Base-by-base conservation (phyloP, 208 protist genomes). In the Acanthamoeba rhysodes region DNA sequence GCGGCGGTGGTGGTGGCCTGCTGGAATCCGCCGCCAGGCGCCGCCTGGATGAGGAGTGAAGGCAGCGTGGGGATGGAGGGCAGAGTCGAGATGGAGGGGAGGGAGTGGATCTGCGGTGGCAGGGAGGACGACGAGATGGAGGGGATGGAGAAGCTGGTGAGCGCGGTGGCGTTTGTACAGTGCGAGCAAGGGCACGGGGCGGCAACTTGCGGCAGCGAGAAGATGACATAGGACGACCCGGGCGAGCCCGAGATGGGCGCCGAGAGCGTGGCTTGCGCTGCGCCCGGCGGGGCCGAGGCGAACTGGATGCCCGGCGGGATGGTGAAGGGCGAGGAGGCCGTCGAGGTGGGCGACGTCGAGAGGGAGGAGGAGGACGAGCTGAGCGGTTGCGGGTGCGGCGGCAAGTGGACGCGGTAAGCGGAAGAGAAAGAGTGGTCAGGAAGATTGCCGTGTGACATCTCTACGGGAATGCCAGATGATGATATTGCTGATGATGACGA, bases 121-220 rank as follows among this genome's bases (percentile, higher is more conserved):
- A 78, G 34, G 7, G 70, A 78, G 14, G 70, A 78, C 16, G 70
- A 78, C 70, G 70, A 78, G 12, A 78, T 78, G 32, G 70, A 78
- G 18, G 70, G 70, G 20, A 78, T 78, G 70, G 70, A 78, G 34
- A 78, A 78, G 70, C 70, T 78, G 70, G 70, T 78, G 70, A 78
- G 70, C n/a, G 70, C 70, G 18, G 70, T 78, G 18, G 70, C 70
- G 22, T 45, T 78, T 78, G 70, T 78, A 78, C 70, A 78, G 32
- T 78, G 70, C 32, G 70, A 78, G 70, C 70, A 78, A 2, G 70
- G 70, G 70, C 70, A 78, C 29, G 70, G 70, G 12, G 70, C 70
- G 20, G 70, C 70, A 14, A 78, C 70, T 78, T 78, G 70, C 4
- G 70, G 70, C 70, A 78, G 70, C 16, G 70, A 78, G 32, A 78